Conservation (phyloP, 139 green algal genomes). For the Astrephomene gubernaculifera region DNA sequence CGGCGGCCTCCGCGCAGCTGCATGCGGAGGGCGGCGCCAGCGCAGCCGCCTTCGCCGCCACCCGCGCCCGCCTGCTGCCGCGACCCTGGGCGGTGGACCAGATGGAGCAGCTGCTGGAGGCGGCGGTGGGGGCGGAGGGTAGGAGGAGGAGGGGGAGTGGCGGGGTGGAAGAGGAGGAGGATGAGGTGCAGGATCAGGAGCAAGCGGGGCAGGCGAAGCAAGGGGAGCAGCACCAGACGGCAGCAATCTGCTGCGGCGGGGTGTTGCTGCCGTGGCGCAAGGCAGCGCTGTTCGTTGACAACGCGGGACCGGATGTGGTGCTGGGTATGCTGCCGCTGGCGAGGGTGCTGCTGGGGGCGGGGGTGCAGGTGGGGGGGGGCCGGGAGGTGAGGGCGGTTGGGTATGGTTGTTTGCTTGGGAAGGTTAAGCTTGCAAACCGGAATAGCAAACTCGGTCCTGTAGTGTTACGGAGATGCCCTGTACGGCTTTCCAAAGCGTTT, state of each 20-base stretch:
- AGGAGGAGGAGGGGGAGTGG: no score
- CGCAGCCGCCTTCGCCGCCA: conserved; percentile 68
- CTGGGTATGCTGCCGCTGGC: conserved; percentile 91
- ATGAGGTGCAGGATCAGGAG: no score
- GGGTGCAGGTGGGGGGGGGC: conserved; percentile 56
- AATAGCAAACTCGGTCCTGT: no score
- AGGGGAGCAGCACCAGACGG: no score
- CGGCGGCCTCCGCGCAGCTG: conserved; percentile 60
- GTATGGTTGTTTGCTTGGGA: no score
- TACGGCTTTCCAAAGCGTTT: no score
- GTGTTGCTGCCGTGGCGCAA: conserved; percentile 72
- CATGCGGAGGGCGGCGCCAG: conserved; percentile 41
- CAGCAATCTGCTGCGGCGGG: no score
- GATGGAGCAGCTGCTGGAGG: conserved; percentile 76
- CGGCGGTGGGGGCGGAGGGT: background rate
- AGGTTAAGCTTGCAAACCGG: no score
- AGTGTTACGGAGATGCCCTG: no score
- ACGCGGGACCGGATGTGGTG: conserved; percentile 89
- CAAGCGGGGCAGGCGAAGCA: no score
- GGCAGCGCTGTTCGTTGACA: conserved; percentile 93
- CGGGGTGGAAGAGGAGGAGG: no score
- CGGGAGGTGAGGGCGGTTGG: no score
- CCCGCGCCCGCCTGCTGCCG: conserved; percentile 61
- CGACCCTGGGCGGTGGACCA: conserved; percentile 90
- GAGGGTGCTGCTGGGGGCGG: conserved; percentile 80